Conservation (phyloP, 2,329 filamentous ascomycete genomes). For the Coniochaeta hoffmannii region DNA sequence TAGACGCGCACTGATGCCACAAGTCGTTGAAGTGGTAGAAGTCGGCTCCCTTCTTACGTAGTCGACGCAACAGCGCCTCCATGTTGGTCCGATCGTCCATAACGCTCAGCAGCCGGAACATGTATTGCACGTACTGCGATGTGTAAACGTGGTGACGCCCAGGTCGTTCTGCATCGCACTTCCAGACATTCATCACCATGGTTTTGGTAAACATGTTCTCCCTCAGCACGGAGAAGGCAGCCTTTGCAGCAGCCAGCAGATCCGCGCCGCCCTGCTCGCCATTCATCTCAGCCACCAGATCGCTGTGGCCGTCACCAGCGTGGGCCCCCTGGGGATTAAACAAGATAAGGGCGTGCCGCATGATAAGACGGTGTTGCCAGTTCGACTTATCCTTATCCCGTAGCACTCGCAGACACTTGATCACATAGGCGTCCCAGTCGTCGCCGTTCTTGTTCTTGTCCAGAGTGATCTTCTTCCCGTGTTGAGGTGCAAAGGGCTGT, state of each 20-base stretch:
- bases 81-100: slow-evolving; percentile 69
- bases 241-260: slow-evolving; percentile 61
- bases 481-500: slow-evolving; percentile 46
- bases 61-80: slow-evolving; percentile 69
- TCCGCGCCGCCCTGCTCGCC: slow-evolving; percentile 23
- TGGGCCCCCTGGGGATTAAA: slow-evolving; percentile 20
- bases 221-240: slow-evolving; percentile 70
- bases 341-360: slow-evolving; percentile 56
- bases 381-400: slow-evolving; percentile 79
- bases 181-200: slow-evolving; percentile 92
- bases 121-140: slow-evolving; percentile 76
- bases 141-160: slow-evolving; percentile 92
- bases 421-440: slow-evolving; percentile 50
- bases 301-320: slow-evolving; percentile 24
- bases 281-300: slow-evolving; percentile 33
- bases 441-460: slow-evolving; percentile 59
- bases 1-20: slow-evolving; percentile 48
- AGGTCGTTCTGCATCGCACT: slow-evolving; percentile 75
- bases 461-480: slow-evolving; percentile 36
- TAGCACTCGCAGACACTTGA: slow-evolving; percentile 41
- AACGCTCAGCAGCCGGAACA: slow-evolving; percentile 66
- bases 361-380: slow-evolving; percentile 90
- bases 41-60: slow-evolving; percentile 76
- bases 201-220: slow-evolving; percentile 81
- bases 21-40: slow-evolving; percentile 56